phyloP scores from a whole-genome alignment of 768 basidiomycete species.

The Vararia minispora region DNA sequence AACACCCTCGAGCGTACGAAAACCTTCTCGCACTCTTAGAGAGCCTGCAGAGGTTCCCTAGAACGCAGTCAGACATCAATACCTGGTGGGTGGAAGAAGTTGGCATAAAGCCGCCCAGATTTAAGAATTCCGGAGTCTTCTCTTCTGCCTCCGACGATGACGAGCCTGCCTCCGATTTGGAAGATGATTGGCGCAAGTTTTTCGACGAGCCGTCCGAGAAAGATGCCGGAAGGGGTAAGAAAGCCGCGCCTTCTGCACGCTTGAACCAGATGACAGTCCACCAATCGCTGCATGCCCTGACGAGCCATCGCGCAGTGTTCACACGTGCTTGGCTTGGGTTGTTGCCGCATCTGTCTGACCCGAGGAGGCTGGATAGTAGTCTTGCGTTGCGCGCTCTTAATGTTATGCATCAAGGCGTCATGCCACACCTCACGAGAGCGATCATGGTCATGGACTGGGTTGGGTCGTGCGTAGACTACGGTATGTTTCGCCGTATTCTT shows the following conservation, averaged over 20 bases:
- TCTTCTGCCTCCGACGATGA: constrained; percentile 17
- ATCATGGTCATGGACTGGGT: constrained; percentile 90
- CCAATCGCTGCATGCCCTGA: constrained; percentile 64
- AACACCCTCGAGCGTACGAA: constrained; percentile 30
- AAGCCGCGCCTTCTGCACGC: constrained; percentile 30
- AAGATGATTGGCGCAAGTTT: constrained; percentile 74
- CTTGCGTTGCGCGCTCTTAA: constrained; percentile 51
- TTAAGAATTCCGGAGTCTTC: constrained; percentile 19
- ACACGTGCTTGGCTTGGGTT: constrained; percentile 72
- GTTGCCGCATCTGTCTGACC: constrained; percentile 42
- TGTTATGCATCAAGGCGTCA: constrained; percentile 71
- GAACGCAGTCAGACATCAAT: constrained; percentile 53
- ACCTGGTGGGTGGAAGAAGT: constrained; percentile 73
- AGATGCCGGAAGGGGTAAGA: constrained; percentile 23
- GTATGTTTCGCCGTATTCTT: constrained; percentile 27
- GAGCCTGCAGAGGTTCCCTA: constrained; percentile 62
- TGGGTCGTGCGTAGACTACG: constrained; percentile 70
- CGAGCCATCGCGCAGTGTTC: constrained; percentile 73
- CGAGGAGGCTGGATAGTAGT: constrained; percentile 23
- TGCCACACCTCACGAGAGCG: constrained; percentile 74
- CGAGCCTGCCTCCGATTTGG: constrained; percentile 21
- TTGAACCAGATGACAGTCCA: constrained; percentile 60
- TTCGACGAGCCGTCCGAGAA: constrained; percentile 51
- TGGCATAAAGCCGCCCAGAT: constrained; percentile 40
- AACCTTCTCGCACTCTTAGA: constrained; percentile 59